These are phyloP conservation scores for Mesembryanthemum crystallinum DNA, from an alignment of 148 eudicot species.

Conservation along the genomic window DNA sequence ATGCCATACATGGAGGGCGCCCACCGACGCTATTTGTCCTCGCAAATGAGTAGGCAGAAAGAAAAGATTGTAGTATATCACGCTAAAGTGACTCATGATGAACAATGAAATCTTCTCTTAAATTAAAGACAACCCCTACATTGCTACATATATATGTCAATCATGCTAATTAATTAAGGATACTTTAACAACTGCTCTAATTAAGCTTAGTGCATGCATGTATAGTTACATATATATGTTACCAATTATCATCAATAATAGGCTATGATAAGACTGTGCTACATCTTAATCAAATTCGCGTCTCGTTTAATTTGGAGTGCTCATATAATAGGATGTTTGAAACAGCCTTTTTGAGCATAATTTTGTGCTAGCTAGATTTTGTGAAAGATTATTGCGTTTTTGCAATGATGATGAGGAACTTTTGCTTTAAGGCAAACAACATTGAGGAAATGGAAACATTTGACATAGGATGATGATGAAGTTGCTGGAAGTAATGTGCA, in stretches of 20 bases:
- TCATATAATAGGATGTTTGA: not conserved
- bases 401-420: not conserved
- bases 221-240: not conserved
- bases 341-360: not conserved
- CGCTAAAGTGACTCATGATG: slow-evolving; percentile 11
- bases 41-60: not conserved
- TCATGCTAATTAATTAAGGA: slow-evolving; percentile 7
- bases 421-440: not conserved
- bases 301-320: not conserved
- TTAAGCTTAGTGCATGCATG: not conserved
- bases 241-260: not conserved
- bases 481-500: not conserved
- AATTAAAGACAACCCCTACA: not conserved
- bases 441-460: not conserved
- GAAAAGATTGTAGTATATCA: not conserved
- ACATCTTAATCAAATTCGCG: not conserved
- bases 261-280: not conserved
- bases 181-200: not conserved
- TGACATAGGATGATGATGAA: not conserved
- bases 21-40: too few species aligned
- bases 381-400: too few species aligned
- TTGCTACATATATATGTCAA: not conserved
- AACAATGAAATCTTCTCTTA: not conserved
- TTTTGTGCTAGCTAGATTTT: not conserved
- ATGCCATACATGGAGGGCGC: too few species aligned